Evolutionary conservation across 805 yeast genomes (phyloP).

Genomic region (Ogataea philodendri): DNA sequence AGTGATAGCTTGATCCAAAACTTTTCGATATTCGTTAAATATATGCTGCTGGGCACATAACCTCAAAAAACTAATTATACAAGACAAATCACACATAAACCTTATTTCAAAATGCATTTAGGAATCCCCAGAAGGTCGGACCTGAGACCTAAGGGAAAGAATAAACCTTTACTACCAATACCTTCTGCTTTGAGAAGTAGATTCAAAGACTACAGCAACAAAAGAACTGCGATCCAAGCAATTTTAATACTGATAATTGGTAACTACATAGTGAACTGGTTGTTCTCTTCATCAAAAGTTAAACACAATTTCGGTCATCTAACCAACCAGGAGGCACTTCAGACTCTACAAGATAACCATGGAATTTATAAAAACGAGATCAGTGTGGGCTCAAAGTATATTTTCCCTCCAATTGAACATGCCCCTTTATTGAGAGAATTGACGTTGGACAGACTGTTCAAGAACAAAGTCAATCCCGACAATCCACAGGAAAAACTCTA

Average conservation of each 20-base stretch:
- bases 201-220: slow-evolving; percentile 14
- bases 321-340: slow-evolving; percentile 25
- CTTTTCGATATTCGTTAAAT: neutral
- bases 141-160: slow-evolving; percentile 23
- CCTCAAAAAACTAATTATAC: slow-evolving; percentile 1
- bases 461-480: slow-evolving; percentile 45
- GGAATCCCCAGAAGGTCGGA: slow-evolving; percentile 29
- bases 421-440: slow-evolving; percentile 59
- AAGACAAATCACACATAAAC: slow-evolving; percentile 4
- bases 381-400: slow-evolving; percentile 49
- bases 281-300: slow-evolving; percentile 7
- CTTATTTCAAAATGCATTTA: slow-evolving; percentile 22
- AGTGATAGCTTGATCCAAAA: neutral
- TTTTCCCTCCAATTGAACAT: slow-evolving; percentile 75
- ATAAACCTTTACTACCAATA: slow-evolving; percentile 20
- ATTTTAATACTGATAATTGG: slow-evolving; percentile 11
- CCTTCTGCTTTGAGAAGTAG: slow-evolving; percentile 21
- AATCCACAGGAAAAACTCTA: slow-evolving; percentile 34
- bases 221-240: slow-evolving; percentile 8
- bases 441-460: slow-evolving; percentile 50
- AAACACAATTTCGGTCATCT: slow-evolving; percentile 24
- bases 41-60: slow-evolving; percentile 4
- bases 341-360: slow-evolving; percentile 32
- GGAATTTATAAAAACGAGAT: slow-evolving; percentile 47
- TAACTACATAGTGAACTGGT: slow-evolving; percentile 35